Conservation (phyloP, 1,284 basidiomycete genomes). For the Anthracocystis walkeri region DNA sequence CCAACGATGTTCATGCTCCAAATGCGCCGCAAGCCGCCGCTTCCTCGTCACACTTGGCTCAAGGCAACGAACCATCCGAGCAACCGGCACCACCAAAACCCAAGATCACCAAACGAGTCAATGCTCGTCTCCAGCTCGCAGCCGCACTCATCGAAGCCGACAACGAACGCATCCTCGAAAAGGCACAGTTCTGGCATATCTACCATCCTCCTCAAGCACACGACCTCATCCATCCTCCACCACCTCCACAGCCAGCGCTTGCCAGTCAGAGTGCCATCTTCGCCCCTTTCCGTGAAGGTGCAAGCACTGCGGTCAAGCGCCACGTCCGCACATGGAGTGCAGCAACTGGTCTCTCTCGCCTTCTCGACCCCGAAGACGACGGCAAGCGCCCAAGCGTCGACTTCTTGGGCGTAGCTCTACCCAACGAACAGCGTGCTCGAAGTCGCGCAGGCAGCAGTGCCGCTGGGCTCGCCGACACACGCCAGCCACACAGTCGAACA, state of each 20-base stretch:
- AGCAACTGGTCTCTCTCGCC: slow-evolving; percentile 46
- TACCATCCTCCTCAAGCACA: slow-evolving; percentile 36
- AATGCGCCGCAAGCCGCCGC: slow-evolving; percentile 5
- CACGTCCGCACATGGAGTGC: slow-evolving; percentile 50
- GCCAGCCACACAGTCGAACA: slow-evolving; percentile 24
- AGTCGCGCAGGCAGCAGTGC: slow-evolving; percentile 50
- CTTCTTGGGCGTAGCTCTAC: slow-evolving; percentile 60
- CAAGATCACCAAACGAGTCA: slow-evolving; percentile 57
- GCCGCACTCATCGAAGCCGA: slow-evolving; percentile 68
- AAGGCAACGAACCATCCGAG: not conserved
- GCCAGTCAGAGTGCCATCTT: slow-evolving; percentile 64
- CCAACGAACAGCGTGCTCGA: slow-evolving; percentile 48
- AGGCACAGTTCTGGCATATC: slow-evolving; percentile 48
- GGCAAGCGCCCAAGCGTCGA: slow-evolving; percentile 53
- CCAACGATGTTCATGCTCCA: not conserved
- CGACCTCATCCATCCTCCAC: slow-evolving; percentile 34
- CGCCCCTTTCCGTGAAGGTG: slow-evolving; percentile 52
- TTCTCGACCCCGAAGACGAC: slow-evolving; percentile 36
- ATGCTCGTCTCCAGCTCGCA: slow-evolving; percentile 63
- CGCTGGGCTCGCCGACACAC: slow-evolving; percentile 12
- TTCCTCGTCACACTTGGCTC: slow-evolving; percentile 2
- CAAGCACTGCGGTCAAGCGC: slow-evolving; percentile 30
- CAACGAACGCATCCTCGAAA: slow-evolving; percentile 61
- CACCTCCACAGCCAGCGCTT: slow-evolving; percentile 56
- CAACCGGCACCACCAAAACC: slow-evolving; percentile 21